phyloP scores from a whole-genome alignment of 169 alveolate genomes.

The Plasmodium ovale region DNA sequence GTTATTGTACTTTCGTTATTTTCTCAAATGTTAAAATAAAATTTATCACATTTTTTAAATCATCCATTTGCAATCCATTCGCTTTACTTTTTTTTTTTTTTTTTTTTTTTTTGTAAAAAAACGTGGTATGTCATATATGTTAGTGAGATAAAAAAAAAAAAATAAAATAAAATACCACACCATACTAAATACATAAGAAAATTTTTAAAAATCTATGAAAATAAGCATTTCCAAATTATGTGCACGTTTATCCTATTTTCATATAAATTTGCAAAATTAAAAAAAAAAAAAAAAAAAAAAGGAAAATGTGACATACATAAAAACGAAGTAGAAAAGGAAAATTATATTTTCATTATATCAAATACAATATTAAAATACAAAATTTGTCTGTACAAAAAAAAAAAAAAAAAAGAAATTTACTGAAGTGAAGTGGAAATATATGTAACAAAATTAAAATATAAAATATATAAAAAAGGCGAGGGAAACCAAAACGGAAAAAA shows the following conservation, averaged over 20 bases:
- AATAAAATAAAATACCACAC: background rate
- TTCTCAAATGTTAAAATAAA: no score
- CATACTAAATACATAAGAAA: constrained; percentile 1
- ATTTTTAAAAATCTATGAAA: background rate
- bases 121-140: no score
- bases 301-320: background rate
- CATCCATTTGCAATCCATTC: no score
- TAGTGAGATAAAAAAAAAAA: background rate
- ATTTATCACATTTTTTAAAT: no score
- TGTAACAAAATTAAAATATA: constrained; percentile 6
- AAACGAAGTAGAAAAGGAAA: no score
- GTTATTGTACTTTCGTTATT: no score
- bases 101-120: no score
- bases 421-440: background rate
- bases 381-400: background rate
- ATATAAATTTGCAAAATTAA: no score
- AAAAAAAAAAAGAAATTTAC: background rate
- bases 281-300: no score
- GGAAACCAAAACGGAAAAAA: background rate
- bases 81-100: no score
- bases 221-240: background rate
- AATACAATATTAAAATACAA: background rate
- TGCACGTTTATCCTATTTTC: no score
- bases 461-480: background rate
- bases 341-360: background rate